Percentiles rank a stretch among this genome's conserved stretches.
These are phyloP conservation scores for Sporobolus alterniflorus DNA, from an alignment of 202 grass and related monocot species.

Conservation along the genomic window DNA sequence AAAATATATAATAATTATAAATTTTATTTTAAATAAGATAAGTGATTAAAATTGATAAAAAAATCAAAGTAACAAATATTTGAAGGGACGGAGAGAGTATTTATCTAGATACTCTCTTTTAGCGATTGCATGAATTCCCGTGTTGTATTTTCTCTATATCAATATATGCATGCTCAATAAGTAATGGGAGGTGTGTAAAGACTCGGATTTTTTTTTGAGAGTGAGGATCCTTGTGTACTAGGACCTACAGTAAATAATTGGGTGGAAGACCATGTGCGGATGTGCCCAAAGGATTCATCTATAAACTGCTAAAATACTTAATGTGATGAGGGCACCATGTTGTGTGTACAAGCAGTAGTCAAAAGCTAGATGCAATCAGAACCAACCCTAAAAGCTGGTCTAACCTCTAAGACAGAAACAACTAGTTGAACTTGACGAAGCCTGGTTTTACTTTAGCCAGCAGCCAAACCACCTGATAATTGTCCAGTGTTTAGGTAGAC, in stretches of 20 bases:
- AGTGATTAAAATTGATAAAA: no score
- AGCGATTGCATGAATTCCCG: not conserved
- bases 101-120: not conserved
- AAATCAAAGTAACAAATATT: no score
- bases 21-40: no score
- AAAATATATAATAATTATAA: no score
- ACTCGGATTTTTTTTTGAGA: no score
- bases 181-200: no score
- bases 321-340: not conserved
- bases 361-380: conserved; percentile 51
- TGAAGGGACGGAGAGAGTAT: no score
- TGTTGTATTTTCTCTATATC: not conserved
- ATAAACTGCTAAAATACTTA: not conserved
- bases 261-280: no score
- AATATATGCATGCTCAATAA: not conserved
- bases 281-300: no score
- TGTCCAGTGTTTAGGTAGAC: conserved; percentile 42
- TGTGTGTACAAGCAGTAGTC: conserved; percentile 33
- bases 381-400: conserved; percentile 47
- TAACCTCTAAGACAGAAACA: conserved; percentile 20
- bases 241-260: no score
- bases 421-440: not conserved
- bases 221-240: no score
- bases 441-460: conserved; percentile 33
- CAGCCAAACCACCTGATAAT: conserved; percentile 46